Evolutionary conservation across 1,139 yeast genomes (phyloP), one percentile per base, ranked within the genome.

Genomic region (Pneumocystis carinii): DNA sequence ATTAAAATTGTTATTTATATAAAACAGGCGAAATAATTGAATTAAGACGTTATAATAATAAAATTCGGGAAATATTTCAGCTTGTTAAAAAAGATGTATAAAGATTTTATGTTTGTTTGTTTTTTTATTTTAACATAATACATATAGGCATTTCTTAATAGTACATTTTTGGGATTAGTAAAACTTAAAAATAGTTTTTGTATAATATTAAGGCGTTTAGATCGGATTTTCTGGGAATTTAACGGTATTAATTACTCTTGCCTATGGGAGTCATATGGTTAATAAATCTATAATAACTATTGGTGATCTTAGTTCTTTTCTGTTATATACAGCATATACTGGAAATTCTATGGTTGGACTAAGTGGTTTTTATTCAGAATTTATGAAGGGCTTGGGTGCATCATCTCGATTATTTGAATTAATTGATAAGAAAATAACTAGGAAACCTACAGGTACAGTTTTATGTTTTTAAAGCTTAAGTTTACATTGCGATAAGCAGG

Each of bases 301-400:
- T 63, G 97, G 98, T 68, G 96, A 88, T 72, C 78, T 90, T 63
- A 87, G 97, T 15, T 89, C 96, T 42, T 90, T 88, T 73, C 86
- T 90, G 85, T 83, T 92, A 81, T 90, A 90, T 74, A 92, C 96
- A 0, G 90, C 90, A 57, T 90, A 88, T 72, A 88, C 97, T 1
- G 97, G 97, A 3, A 80, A 85, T 63, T 87, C 97, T 0, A 87
- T 90, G 42, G 87, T 87, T 73, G 97, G 97, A 0, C 74, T 92
- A 58, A 92, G 96, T 0, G 86, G 86, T 66, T 90, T 90, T 72
- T 90, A 90, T 71, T 86, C 96, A 0, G 97, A 92, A 72, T 76
- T 90, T 66, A 90, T 92, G 95, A 92, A 90, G 75, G 97, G 97
- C 61, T 86, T 90, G 7, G 98, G 98, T 66, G 97, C 97, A 0